phyloP scores from a whole-genome alignment of 495 filamentous ascomycete genomes.

The Xanthoparmelia taractica region DNA sequence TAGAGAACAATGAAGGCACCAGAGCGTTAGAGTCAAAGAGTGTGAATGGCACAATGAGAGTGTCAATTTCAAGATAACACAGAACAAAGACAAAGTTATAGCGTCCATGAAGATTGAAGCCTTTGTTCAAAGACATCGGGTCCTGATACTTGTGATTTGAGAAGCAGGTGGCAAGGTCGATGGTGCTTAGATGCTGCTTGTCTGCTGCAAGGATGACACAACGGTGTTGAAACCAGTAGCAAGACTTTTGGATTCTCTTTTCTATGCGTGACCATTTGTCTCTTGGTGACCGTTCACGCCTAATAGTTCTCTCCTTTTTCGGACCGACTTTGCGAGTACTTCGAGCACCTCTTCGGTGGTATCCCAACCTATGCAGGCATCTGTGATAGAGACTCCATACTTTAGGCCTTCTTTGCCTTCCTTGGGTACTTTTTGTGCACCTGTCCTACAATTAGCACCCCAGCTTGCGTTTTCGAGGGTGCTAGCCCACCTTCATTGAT shows the following conservation, averaged over 20 bases:
- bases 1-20: too few species aligned
- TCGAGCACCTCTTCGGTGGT: conserved; percentile 78
- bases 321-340: conserved; percentile 76
- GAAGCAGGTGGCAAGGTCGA: background rate
- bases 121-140: background rate
- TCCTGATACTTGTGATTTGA: background rate
- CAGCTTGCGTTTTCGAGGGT: too few species aligned
- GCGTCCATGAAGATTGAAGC: background rate
- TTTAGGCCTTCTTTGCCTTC: conserved; percentile 72
- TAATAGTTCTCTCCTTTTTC: conserved; percentile 52
- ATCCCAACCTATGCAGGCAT: conserved; percentile 96
- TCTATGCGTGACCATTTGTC: conserved; percentile 24
- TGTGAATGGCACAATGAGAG: too few species aligned
- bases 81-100: background rate
- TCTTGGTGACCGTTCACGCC: conserved; percentile 32
- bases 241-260: background rate
- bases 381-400: conserved; percentile 94
- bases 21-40: too few species aligned
- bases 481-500: conserved; percentile 72
- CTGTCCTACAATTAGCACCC: conserved; percentile 11
- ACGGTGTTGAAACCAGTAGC: background rate
- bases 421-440: conserved; percentile 73
- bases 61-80: too few species aligned
- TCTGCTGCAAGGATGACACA: background rate
- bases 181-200: background rate